Percentiles rank a stretch among this genome's conserved stretches.
phyloP scores from a whole-genome alignment of 768 basidiomycete species.

The Candolleomyces eurysporus region DNA sequence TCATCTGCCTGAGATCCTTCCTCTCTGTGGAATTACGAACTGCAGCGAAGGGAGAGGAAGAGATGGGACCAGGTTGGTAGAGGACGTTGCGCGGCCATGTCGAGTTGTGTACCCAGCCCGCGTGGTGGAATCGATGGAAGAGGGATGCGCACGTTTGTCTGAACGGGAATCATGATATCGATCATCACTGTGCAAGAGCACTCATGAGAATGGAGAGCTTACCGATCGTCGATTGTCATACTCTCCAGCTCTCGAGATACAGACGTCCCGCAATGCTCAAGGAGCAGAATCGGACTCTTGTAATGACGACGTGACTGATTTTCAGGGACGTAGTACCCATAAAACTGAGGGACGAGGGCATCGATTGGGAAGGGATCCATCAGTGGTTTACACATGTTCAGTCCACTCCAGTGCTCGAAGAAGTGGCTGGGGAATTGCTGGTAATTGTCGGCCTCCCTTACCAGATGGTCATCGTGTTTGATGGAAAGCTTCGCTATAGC shows the following conservation, averaged over 20 bases:
- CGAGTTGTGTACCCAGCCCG: constrained; percentile 35
- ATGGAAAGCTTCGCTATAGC: constrained; percentile 47
- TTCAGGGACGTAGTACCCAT: constrained; percentile 51
- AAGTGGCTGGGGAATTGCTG: constrained; percentile 42
- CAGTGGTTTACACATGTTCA: constrained; percentile 41
- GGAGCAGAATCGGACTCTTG: constrained; percentile 40
- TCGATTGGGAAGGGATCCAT: constrained; percentile 43
- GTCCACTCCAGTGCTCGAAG: constrained; percentile 50
- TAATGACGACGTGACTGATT: constrained; percentile 12
- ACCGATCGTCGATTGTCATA: constrained; percentile 39
- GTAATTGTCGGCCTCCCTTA: constrained; percentile 42
- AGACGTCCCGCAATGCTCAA: constrained; percentile 40
- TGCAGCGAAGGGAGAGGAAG: constrained; percentile 12
- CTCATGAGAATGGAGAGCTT: constrained; percentile 1
- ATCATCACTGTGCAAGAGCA: not conserved
- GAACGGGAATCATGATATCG: not conserved
- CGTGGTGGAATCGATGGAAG: constrained; percentile 34
- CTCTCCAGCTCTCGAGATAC: constrained; percentile 15
- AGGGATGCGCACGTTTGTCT: constrained; percentile 41
- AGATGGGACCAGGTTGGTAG: constrained; percentile 32
- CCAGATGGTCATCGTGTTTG: constrained; percentile 35
- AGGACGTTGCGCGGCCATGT: constrained; percentile 38
- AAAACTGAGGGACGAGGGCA: constrained; percentile 61
- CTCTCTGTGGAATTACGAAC: not conserved
- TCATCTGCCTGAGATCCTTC: constrained; percentile 14